Evolutionary conservation across 352 stramenopile species (phyloP).

Genomic region (Saprolegnia parasitica): DNA sequence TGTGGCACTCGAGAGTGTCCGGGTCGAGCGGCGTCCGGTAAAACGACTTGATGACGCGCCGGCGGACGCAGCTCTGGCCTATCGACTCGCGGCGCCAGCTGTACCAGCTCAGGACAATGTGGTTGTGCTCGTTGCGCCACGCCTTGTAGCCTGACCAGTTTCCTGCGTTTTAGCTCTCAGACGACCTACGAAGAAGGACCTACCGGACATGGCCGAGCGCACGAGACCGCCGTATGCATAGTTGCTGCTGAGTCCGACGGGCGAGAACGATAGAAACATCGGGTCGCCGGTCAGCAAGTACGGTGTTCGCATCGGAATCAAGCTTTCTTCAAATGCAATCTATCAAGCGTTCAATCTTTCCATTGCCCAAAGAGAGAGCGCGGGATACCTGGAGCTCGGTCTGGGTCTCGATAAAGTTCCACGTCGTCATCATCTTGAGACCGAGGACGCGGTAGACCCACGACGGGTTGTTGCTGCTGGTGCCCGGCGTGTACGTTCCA

Average conservation of each 20-base stretch:
- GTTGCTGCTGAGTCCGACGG: constrained; percentile 19
- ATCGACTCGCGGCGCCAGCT: constrained; percentile 18
- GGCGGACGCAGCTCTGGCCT: constrained; percentile 15
- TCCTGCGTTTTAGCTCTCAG: not conserved
- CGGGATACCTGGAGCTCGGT: constrained; percentile 13
- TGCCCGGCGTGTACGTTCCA: not conserved
- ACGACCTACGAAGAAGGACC: not conserved
- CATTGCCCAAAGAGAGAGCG: not conserved
- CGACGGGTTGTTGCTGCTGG: constrained; percentile 16
- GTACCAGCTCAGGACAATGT: constrained; percentile 23
- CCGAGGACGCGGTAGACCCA: constrained; percentile 27
- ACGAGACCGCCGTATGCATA: constrained; percentile 15
- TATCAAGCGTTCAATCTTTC: not conserved
- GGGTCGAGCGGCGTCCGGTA: constrained; percentile 17
- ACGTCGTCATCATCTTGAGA: constrained; percentile 15
- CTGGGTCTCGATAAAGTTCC: constrained; percentile 26
- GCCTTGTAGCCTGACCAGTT: constrained; percentile 28
- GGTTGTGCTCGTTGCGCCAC: constrained; percentile 22
- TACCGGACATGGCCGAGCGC: constrained; percentile 21
- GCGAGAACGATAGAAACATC: constrained; percentile 29
- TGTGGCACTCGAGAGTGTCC: constrained; percentile 14
- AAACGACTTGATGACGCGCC: constrained; percentile 14
- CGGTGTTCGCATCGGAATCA: constrained; percentile 19
- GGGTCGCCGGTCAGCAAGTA: constrained; percentile 28
- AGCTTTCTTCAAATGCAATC: constrained; percentile 27